Percentiles rank a stretch among this genome's conserved stretches.
phyloP scores from a whole-genome alignment of 2,329 filamentous ascomycete species.

The Diplodia mutila region DNA sequence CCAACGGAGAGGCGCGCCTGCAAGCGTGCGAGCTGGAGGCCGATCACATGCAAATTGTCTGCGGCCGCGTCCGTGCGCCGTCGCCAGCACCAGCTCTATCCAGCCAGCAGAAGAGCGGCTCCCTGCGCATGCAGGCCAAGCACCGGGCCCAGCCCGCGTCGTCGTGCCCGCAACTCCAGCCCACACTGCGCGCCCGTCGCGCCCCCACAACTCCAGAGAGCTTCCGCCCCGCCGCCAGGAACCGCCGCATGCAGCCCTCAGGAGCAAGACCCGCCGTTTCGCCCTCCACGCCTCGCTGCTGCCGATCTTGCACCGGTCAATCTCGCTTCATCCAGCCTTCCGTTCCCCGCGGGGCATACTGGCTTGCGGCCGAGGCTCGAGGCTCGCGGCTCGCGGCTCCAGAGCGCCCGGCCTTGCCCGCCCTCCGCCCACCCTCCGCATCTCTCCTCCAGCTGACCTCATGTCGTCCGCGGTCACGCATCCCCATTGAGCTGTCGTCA shows the following conservation, averaged over 20 bases:
- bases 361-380: conserved; percentile 8
- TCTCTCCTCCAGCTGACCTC: conserved; percentile 5
- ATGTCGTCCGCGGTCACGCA: not conserved
- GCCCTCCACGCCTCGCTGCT: not conserved
- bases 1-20: conserved; percentile 21
- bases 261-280: conserved; percentile 5
- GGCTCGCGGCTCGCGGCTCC: too few relatives aligned
- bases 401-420: not conserved
- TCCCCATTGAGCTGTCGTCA: conserved; percentile 3
- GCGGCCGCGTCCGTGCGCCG: conserved; percentile 2
- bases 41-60: conserved; percentile 17
- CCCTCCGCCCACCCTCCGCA: not conserved
- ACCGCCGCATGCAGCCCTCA: conserved; percentile 19
- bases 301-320: conserved; percentile 19
- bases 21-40: conserved; percentile 5
- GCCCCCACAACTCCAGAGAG: not conserved
- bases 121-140: not conserved
- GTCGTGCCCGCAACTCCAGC: not conserved
- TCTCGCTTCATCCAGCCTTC: conserved; percentile 13
- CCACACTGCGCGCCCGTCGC: not conserved
- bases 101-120: not conserved
- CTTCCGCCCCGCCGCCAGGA: not conserved
- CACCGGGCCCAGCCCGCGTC: not conserved
- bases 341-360: not conserved
- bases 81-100: not conserved